phyloP scores from a whole-genome alignment of 2,329 filamentous ascomycete species.

The Ophiostoma fasciatum region DNA sequence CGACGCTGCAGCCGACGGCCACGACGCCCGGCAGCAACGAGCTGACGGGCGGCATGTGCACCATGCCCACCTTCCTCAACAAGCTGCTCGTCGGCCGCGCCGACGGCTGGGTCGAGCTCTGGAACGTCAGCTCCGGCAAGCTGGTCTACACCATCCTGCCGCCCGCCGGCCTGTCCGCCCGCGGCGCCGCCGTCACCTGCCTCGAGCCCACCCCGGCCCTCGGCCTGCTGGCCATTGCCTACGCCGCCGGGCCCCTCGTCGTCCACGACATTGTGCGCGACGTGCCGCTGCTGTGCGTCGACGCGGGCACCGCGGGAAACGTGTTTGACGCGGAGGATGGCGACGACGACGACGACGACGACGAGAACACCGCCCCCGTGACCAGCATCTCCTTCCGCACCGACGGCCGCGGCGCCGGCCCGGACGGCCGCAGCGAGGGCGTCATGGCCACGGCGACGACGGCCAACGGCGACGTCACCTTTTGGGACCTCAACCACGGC shows the following conservation, averaged over 20 bases:
- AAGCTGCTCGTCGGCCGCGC: conserved; percentile 81
- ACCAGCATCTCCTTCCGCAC: conserved; percentile 81
- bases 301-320: conserved; percentile 44
- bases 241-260: conserved; percentile 61
- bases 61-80: conserved; percentile 90
- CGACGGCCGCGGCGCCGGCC: conserved; percentile 75
- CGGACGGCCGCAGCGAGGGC: conserved; percentile 70
- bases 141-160: conserved; percentile 82
- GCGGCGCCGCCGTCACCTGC: conserved; percentile 71
- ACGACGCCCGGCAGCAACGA: conserved; percentile 44
- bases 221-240: conserved; percentile 76
- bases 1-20: conserved; percentile 53
- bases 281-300: conserved; percentile 53
- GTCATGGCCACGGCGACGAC: conserved; percentile 85
- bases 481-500: conserved; percentile 90
- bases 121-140: conserved; percentile 89
- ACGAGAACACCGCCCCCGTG: conserved; percentile 42
- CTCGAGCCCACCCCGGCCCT: conserved; percentile 73
- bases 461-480: conserved; percentile 72
- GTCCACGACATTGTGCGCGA: conserved; percentile 75
- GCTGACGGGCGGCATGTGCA: conserved; percentile 66
- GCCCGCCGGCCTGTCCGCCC: conserved; percentile 48
- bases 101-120: conserved; percentile 88
- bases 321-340: no score
- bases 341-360: conserved; percentile 7